Base-by-base conservation (phyloP, 2,329 filamentous ascomycete genomes). In the Waltergamsia citrina region DNA sequence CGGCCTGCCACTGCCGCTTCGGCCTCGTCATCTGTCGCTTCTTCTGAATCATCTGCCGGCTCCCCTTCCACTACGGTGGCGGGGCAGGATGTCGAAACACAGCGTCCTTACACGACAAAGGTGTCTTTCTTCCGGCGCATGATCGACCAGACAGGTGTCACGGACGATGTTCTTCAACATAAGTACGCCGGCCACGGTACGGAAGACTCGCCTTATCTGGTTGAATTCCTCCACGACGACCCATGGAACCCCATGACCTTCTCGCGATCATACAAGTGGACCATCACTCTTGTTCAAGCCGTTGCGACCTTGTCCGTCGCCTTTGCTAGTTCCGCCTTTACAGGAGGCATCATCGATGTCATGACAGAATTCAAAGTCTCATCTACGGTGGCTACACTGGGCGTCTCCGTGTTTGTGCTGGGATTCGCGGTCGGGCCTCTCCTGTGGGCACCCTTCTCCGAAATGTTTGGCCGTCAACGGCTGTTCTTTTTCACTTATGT, bases 321-420 rank as follows among this genome's bases (percentile, higher is more conserved):
- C 3, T 81, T 87, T 45, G 73, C 75, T 35, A 82, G 78, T 14
- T 80, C 76, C 2, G 80, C 80, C 21, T 83, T 75, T 52, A 73
- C 71, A 4, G 74, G 74, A 10, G 74, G 73, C 30, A 51, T 77
- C 11, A 37, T 43, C 7, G 58, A 74, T 32, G 63, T 85, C 34
- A 61, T 77, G 11, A 28, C 40, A 2, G 60, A 75, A 22, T 82
- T 84, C 41, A 37, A 56, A 10, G 62, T 74, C 19, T 59, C 56
- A 1, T 44, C 44, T 2, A 70, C 73, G 43, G 54, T 79, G 7
- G 69, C 66, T 25, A 77, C 73, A 17, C 61, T 81, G 3, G 77
- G 77, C 9, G 63, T 82, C 11, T 79, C 76, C 7, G 56, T 81
- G 14, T 81, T 78, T 48, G 75, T 81, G 11, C 45, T 79, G 5